Evolutionary conservation across 768 basidiomycete species (phyloP), one percentile per base, ranked within the genome.

Genomic region (Paxillus involutus): DNA sequence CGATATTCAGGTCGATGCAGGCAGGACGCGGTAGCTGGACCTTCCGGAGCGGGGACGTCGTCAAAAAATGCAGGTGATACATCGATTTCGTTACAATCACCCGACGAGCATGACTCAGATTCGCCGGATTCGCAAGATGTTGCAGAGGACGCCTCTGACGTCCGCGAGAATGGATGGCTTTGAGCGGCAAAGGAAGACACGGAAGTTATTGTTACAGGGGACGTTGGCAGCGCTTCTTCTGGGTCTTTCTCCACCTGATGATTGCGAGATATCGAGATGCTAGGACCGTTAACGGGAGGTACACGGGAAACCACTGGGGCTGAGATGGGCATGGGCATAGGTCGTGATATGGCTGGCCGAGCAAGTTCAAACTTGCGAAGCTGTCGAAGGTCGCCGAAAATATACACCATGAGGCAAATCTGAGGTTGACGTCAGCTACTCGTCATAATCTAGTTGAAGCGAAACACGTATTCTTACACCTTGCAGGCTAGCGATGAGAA

Each of bases 371-470:
- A 90, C 58, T 82, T 85, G 59, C 86, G 83, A 17, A 91, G 76
- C 62, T 91, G 89, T 8, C 89, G 76, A 17, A 91, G 74, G 68
- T 91, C 89, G 8, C 89, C 89, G 61, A 91, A 89, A 30, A 91
- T 64, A 64, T 90, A 91, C 6, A 91, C 81, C 64, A 88, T 88
- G 51, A 91, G 65, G 64, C 89, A 91, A 11, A 80, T 66, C 79
- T 70, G 2, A 35, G 3, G 3, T n/a, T 70, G 33, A 37, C 48
- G 37, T 47, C n/a, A 62, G 43, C n/a, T 17, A 29, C 16, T 17
- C 14, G 40, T 40, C 35, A 32, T 11, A 26, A 24, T n/a, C 17
- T 6, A 21, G 21, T 21, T 6, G 36, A 37, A 16, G 10, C 26
- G 44, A 26, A 42, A 40, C 9, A 40, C 10, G 21, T 30, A 6